Evolutionary conservation across 2,329 filamentous ascomycete species (phyloP).

Genomic region (Cordyceps cateniannulata): DNA sequence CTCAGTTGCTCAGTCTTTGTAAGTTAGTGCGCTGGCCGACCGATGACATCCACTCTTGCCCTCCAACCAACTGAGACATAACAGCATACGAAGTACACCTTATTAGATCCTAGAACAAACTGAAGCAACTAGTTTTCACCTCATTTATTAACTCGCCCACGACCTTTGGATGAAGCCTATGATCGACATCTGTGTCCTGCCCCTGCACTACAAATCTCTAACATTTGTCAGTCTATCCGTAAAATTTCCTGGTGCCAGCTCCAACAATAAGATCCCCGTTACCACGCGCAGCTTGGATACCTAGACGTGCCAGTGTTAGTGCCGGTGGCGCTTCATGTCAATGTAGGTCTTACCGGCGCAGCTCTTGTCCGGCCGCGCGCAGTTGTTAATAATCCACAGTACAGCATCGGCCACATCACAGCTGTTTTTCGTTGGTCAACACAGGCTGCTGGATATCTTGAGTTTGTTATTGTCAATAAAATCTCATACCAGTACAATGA

Average conservation of each 20-base stretch:
- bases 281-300: not conserved
- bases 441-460: not conserved
- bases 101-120: no score
- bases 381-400: not conserved
- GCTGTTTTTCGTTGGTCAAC: not conserved
- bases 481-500: not conserved
- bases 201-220: not conserved
- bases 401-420: not conserved
- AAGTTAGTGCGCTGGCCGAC: no score
- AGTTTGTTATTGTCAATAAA: not conserved
- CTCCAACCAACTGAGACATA: no score
- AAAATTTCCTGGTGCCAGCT: not conserved
- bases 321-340: not conserved
- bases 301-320: not conserved
- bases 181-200: not conserved
- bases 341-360: not conserved
- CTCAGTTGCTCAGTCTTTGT: no score
- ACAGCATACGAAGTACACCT: no score
- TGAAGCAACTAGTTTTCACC: no score
- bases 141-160: no score
- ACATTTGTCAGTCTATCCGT: not conserved
- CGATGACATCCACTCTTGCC: not conserved
- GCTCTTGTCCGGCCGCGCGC: not conserved
- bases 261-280: not conserved
- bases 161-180: not conserved